Evolutionary conservation across 805 yeast genomes (phyloP).

Genomic region (Candida qinlingensis): DNA sequence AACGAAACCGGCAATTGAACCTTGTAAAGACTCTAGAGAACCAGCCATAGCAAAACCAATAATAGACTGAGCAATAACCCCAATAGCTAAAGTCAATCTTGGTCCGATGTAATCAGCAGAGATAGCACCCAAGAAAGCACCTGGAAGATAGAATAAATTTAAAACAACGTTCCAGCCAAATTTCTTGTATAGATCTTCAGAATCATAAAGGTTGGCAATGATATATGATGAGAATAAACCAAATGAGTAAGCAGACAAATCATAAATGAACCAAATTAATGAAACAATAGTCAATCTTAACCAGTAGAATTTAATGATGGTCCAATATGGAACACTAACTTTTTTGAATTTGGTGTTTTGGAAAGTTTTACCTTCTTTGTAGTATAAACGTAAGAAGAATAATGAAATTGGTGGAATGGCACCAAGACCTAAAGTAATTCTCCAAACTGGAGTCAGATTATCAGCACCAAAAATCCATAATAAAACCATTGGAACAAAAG

Average conservation of each 20-base stretch:
- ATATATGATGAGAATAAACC: slow-evolving; percentile 79
- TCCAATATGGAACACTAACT: slow-evolving; percentile 58
- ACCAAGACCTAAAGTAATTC: slow-evolving; percentile 85
- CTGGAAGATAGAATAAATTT: slow-evolving; percentile 85
- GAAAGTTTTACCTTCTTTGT: slow-evolving; percentile 70
- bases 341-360: slow-evolving; percentile 63
- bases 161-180: slow-evolving; percentile 93
- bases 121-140: slow-evolving; percentile 81
- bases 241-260: slow-evolving; percentile 82
- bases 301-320: slow-evolving; percentile 77
- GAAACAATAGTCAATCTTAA: slow-evolving; percentile 67
- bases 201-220: slow-evolving; percentile 49
- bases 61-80: slow-evolving; percentile 67
- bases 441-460: slow-evolving; percentile 82
- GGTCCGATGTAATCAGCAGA: slow-evolving; percentile 91
- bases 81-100: slow-evolving; percentile 64
- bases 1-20: slow-evolving; percentile 70
- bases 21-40: slow-evolving; percentile 45
- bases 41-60: slow-evolving; percentile 86
- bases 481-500: slow-evolving; percentile 82
- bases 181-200: slow-evolving; percentile 59
- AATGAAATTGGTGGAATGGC: slow-evolving; percentile 80
- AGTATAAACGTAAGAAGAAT: slow-evolving; percentile 71
- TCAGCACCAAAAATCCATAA: slow-evolving; percentile 73
- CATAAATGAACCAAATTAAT: slow-evolving; percentile 86